Conservation (phyloP, 2,329 filamentous ascomycete species). For the Acephala macrosclerotiorum region DNA sequence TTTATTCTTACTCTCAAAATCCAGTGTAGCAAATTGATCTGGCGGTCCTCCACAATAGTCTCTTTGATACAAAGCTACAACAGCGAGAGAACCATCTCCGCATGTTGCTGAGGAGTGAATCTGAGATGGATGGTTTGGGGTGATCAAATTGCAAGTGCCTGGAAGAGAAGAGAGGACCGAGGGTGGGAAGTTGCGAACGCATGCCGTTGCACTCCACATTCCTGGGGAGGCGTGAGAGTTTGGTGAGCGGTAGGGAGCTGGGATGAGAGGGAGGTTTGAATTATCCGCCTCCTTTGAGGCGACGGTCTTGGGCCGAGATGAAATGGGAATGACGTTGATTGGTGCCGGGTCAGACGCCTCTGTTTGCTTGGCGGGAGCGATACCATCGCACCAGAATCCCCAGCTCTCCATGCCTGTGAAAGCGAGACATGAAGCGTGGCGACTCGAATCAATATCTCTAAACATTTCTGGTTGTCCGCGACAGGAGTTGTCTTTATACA, state of each 20-base stretch:
- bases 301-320: too few relatives aligned
- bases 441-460: not conserved
- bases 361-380: not conserved
- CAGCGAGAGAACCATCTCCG: not conserved
- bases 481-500: not conserved
- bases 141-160: not conserved
- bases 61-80: not conserved
- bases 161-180: not conserved
- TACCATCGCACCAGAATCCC: slow-evolving; percentile 1
- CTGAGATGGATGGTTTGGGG: not conserved
- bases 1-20: not conserved
- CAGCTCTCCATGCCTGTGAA: not conserved
- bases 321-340: not conserved
- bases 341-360: not conserved
- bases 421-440: not conserved
- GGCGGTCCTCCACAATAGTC: not conserved
- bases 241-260: too few relatives aligned
- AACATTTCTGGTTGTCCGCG: not conserved
- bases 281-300: not conserved
- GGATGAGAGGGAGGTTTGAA: not conserved
- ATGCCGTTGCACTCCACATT: not conserved
- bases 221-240: not conserved
- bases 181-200: not conserved
- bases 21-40: not conserved
- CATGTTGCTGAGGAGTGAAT: not conserved